phyloP scores from a whole-genome alignment of 306 rosid species.

The Vachellia pachyceras region DNA sequence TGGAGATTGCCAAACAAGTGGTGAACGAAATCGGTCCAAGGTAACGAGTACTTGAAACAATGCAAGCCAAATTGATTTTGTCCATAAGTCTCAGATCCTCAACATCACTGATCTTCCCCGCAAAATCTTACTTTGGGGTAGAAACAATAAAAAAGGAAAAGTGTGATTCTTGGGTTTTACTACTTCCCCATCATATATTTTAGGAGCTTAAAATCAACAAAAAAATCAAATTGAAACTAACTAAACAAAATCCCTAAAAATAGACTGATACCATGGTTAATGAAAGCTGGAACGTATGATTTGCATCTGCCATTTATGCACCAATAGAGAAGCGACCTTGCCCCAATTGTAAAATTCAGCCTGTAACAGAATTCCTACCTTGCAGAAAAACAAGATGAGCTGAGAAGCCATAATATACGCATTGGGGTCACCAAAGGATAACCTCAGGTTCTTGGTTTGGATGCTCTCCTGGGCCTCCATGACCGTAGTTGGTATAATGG shows the following conservation, averaged over 20 bases:
- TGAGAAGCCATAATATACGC: constrained; percentile 31
- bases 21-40: background rate
- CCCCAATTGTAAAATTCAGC: constrained; percentile 6
- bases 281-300: no score
- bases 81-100: background rate
- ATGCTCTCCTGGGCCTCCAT: background rate
- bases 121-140: background rate
- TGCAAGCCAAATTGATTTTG: background rate
- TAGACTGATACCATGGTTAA: background rate
- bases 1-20: constrained; percentile 6
- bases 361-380: background rate
- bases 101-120: background rate
- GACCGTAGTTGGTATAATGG: background rate
- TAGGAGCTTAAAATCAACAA: background rate
- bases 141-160: background rate
- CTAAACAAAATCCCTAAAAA: background rate
- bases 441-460: background rate
- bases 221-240: background rate
- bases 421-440: constrained; percentile 40
- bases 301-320: background rate
- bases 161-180: background rate
- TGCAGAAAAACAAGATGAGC: background rate
- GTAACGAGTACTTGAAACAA: background rate
- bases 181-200: background rate
- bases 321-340: background rate